A percentile compares a stretch with the other conserved stretches of the same genome.
Conservation (phyloP, 495 filamentous ascomycete species). For the Neurospora cerealis region DNA sequence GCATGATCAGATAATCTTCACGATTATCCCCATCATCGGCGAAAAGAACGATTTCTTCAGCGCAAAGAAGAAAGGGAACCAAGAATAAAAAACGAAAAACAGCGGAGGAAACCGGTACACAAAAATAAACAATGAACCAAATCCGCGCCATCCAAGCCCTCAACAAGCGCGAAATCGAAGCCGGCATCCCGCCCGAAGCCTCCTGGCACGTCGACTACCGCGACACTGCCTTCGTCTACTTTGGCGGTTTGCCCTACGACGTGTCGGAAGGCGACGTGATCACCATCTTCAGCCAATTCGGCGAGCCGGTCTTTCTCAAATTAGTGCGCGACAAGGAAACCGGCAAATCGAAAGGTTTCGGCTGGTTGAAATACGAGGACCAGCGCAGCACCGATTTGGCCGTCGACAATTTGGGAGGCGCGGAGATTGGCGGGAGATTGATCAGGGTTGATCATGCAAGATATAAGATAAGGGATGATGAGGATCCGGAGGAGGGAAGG, state of each 20-base stretch:
- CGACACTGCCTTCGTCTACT: conserved; percentile 94
- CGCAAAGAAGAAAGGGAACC: background rate
- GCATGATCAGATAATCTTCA: background rate
- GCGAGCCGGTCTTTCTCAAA: conserved; percentile 86
- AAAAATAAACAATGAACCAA: conserved; percentile 61
- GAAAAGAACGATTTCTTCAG: too few relatives aligned
- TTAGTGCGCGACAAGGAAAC: conserved; percentile 90
- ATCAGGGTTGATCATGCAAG: conserved; percentile 85
- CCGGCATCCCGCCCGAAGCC: conserved; percentile 66
- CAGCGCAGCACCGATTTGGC: conserved; percentile 92
- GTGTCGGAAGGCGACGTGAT: conserved; percentile 93
- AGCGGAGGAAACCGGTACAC: background rate
- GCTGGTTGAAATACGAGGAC: conserved; percentile 96
- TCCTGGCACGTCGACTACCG: conserved; percentile 98
- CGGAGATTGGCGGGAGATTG: conserved; percentile 68
- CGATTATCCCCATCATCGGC: background rate
- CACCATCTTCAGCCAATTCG: conserved; percentile 95
- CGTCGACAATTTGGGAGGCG: conserved; percentile 88
- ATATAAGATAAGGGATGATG: conserved; percentile 82
- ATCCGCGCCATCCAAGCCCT: conserved; percentile 86
- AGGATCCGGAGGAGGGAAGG: conserved; percentile 54
- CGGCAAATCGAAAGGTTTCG: conserved; percentile 86
- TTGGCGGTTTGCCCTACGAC: conserved; percentile 89
- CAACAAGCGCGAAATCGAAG: conserved; percentile 91
- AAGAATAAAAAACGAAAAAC: background rate